Evolutionary conservation across 2,329 filamentous ascomycete species (phyloP).

Genomic region (Hypomyces perniciosus): DNA sequence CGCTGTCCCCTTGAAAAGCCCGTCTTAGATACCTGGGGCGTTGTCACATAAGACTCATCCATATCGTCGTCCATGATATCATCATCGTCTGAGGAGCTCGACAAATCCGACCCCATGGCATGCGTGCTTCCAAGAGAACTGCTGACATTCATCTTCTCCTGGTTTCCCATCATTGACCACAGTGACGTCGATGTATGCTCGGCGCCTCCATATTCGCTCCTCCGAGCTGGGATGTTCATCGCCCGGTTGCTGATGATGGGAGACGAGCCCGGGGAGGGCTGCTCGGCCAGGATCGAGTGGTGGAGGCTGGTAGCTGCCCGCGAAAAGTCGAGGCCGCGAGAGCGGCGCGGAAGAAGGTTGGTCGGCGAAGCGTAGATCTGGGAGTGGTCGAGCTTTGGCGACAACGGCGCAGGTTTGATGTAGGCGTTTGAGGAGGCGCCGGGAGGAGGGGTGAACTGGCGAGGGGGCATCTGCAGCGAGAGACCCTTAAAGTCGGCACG

Average conservation of each 20-base stretch:
- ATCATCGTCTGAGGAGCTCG: constrained; percentile 66
- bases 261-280: constrained; percentile 83
- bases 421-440: constrained; percentile 29
- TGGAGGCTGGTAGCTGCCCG: constrained; percentile 90
- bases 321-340: constrained; percentile 87
- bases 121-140: constrained; percentile 74
- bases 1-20: constrained; percentile 39
- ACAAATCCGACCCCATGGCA: constrained; percentile 67
- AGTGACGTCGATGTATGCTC: constrained; percentile 65
- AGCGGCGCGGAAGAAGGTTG: constrained; percentile 81
- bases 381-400: constrained; percentile 77
- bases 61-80: constrained; percentile 67
- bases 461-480: constrained; percentile 30
- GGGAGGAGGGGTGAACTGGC: constrained; percentile 33
- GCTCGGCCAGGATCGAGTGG: constrained; percentile 87
- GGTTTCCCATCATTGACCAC: constrained; percentile 65
- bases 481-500: constrained; percentile 62
- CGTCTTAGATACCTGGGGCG: constrained; percentile 67
- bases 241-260: constrained; percentile 69
- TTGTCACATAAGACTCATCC: constrained; percentile 75
- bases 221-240: constrained; percentile 55
- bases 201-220: constrained; percentile 43
- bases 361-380: constrained; percentile 83
- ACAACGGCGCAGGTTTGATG: constrained; percentile 61
- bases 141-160: constrained; percentile 66